Evolutionary conservation across 225 moss, liverwort and hornwort species (phyloP), one percentile per base, ranked within the genome.

Genomic region (Neckera pumila): DNA sequence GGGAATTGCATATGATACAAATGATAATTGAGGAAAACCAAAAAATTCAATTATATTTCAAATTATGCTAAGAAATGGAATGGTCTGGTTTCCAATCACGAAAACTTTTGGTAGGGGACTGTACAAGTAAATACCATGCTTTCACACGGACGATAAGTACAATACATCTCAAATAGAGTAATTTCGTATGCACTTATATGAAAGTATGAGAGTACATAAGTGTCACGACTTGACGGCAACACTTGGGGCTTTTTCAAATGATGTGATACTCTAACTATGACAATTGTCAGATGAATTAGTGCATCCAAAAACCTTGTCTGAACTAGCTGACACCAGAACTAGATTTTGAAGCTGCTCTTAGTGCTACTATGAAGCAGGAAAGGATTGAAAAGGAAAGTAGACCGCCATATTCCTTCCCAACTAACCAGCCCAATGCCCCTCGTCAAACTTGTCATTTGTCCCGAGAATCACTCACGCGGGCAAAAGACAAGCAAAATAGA

Each of bases 261-360:
- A 80, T 59, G 88, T 86, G 83, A 74, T 79, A 85, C 79, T 90
- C 86, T 70, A 92, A 90, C 87, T 89, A 71, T 49, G 90, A 90
- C 87, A 81, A 90, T 88, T 89, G 92, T 89, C 88, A 86, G 86
- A 90, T 92, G 90, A 92, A 90, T 90, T 75, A 75, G 88, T 87
- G 87, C 90, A 92, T 81, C 84, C 88, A 30, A 87, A 89, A 90
- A 87, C 81, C 89, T 85, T 43, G 76, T 67, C 88, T 84, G 77
- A 83, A 86, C 66, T 57, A 87, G 84, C 62, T 54, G 86, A 73
- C 86, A 79, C 82, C 47, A 42, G 77, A 79, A 82, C 85, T 86
- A 89, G 84, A 89, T 86, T 86, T 81, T 60, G 81, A 89, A 89
- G 90, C 87, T 66, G 81, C 92, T 85, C 79, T 79, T 86, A 61